Base-by-base conservation (phyloP, 345 rosid genomes). In the Triadica sebifera region DNA sequence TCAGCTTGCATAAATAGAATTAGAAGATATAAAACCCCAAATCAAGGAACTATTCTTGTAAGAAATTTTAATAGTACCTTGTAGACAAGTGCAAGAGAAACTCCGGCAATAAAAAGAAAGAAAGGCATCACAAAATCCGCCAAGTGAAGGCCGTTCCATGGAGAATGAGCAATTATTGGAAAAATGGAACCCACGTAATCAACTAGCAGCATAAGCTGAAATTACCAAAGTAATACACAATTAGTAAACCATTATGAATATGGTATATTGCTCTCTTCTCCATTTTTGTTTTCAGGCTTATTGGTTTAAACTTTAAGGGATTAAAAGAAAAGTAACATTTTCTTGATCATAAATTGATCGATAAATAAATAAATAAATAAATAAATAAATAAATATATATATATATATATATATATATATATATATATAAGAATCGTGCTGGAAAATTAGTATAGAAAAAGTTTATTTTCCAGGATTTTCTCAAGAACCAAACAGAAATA, bases 61-160 rank as follows among this genome's bases (percentile, higher is more conserved):
- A 74, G 69, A 38, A 10, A 7, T 19, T 16, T 0, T 20, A 69
- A 12, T 11, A 13, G 53, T 69, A 85, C 88, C 86, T 79, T 85
- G 69, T 85, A 81, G 72, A 79, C 81, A 65, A 85, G 83, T 4
- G 88, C 88, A 12, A 79, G 83, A 75, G 86, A 85, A 43, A 83
- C 80, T 12, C 86, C 88, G 56, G 81, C 78, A n/a, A 77, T n/a
- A 49, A 83, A 83, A 49, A 85, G 86, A 67, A 85, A 85, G 66
- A 83, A 85, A 0, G 88, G 88, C 86, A 85, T 83, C 46, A 85
- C 88, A 70, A 83, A 77, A 79, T 85, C 88, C 15, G 88, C 88
- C 77, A 85, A 66, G 47, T 47, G 84, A 56, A 81, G 81, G 5
- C 86, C 88, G 17, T 83, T 79, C 88, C 88, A 83, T 0, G 88